Evolutionary conservation across 352 stramenopile species (phyloP).

Genomic region (Phytophthora pseudosyringae): DNA sequence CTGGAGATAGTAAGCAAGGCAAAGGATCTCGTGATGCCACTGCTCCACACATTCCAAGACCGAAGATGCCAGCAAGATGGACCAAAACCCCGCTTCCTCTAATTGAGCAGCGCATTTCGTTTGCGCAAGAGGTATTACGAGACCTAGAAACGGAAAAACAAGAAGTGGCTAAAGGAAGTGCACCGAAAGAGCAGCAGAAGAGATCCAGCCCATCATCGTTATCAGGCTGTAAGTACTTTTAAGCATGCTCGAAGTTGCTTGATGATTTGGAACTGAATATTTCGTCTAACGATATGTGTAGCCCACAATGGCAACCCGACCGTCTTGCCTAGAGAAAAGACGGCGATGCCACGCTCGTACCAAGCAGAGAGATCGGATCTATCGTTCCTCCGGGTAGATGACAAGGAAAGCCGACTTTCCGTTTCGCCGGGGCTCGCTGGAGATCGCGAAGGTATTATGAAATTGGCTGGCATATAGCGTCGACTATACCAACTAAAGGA

Average conservation of each 20-base stretch:
- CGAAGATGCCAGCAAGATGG: constrained; percentile 5
- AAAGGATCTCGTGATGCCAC: neutral
- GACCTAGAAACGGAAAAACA: constrained; percentile 13
- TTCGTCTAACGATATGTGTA: neutral
- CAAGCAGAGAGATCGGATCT: neutral
- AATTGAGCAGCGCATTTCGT: constrained; percentile 28
- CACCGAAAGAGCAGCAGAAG: neutral
- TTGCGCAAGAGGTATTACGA: constrained; percentile 14
- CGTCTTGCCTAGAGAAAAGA: neutral
- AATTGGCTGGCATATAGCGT: neutral
- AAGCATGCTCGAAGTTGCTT: neutral
- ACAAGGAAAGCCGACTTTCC: neutral
- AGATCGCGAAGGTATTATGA: constrained; percentile 11
- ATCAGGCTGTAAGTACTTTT: constrained; percentile 9
- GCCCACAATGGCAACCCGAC: neutral
- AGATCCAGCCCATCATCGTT: neutral
- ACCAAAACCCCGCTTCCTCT: constrained; percentile 7
- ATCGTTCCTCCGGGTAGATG: constrained; percentile 9
- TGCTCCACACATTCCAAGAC: neutral
- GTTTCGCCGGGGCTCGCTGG: neutral
- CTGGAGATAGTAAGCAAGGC: neutral
- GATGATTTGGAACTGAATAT: neutral
- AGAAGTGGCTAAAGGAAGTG: neutral
- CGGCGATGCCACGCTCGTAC: neutral
- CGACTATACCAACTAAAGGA: neutral